Evolutionary conservation across 2,329 filamentous ascomycete species (phyloP), one percentile per base, ranked within the genome.

Genomic region (Torrubiella hemipterigena): DNA sequence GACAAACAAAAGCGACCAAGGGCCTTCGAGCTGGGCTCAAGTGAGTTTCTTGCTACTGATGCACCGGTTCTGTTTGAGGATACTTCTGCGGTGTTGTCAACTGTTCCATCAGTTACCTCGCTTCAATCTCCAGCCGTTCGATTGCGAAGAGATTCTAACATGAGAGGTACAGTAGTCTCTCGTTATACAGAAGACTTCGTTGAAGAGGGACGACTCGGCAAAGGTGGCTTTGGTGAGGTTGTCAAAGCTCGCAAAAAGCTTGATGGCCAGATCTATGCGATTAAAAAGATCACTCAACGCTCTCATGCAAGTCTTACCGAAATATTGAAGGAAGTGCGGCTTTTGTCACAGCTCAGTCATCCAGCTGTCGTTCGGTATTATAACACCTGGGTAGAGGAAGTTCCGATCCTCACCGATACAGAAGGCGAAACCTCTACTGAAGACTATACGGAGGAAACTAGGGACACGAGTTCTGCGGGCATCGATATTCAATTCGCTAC

Each of bases 211-310:
- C 74, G 82, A 5, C 65, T 98, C 10, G 91, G 91, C 4, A 93
- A 89, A 51, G 91, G 91, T 26, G 91, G 89, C 0, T 98, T 94
- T 56, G 91, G 91, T 5, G 85, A 95, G 56, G 91, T 98, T 15
- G 85, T 96, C 33, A 93, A 94, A 52, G 89, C 89, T 3, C 74
- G 89, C 19, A 93, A 94, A 54, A 94, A 91, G 58, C 73, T 95
- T 4, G 91, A 96, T 50, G 84, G 84, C 1, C 82, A 87, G 35
- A 79, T 93, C 26, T 98, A 96, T 55, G 91, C 91, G 13, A 83
- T 98, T 50, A 98, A 98, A 54, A 95, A 96, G 52, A 91, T 98
- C 38, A 84, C 77, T 2, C 83, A 91, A 43, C 78, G 79, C 31
- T 84, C 84, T 1, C 72, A 81, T 17, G 69, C 77, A 36, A 83